These are phyloP conservation scores for Cyphellophora europaea DNA, from an alignment of 2,329 filamentous ascomycete species.

Conservation along the genomic window DNA sequence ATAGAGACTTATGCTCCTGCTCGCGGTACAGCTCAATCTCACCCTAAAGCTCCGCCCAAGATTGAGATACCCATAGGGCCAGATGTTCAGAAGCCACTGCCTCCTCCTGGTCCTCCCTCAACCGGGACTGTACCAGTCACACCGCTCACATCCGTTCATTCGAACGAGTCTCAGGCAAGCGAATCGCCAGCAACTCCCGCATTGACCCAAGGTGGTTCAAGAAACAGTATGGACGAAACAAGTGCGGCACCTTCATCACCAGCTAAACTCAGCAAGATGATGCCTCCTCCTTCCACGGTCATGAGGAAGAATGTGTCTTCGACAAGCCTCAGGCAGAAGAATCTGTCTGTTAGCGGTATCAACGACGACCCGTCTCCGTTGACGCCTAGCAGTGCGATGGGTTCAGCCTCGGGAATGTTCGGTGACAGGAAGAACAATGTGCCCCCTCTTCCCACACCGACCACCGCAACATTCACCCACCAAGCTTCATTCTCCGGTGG, in stretches of 20 bases:
- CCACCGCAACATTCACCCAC: slow-evolving; percentile 49
- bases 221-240: slow-evolving; percentile 30
- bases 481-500: slow-evolving; percentile 54
- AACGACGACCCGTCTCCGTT: slow-evolving; percentile 40
- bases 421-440: slow-evolving; percentile 35
- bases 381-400: slow-evolving; percentile 62
- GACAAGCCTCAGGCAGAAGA: slow-evolving; percentile 61
- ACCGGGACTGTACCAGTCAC: slow-evolving; percentile 18
- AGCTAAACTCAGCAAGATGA: slow-evolving; percentile 11
- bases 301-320: slow-evolving; percentile 63
- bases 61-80: slow-evolving; percentile 8
- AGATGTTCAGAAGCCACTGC: slow-evolving; percentile 5
- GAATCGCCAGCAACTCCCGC: slow-evolving; percentile 31
- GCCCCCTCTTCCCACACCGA: slow-evolving; percentile 56
- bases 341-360: slow-evolving; percentile 56
- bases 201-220: slow-evolving; percentile 33
- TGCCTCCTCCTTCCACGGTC: slow-evolving; percentile 11
- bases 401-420: slow-evolving; percentile 56
- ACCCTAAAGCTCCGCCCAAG: slow-evolving; percentile 5
- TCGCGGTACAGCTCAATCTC: neutral
- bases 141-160: slow-evolving; percentile 12
- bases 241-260: slow-evolving; percentile 25
- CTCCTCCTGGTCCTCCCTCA: neutral
- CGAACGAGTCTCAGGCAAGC: slow-evolving; percentile 26
- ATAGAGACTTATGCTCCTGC: slow-evolving; percentile 58